Base-by-base conservation (phyloP, 257 asterid species). In the Ocimum tenuiflorum region DNA sequence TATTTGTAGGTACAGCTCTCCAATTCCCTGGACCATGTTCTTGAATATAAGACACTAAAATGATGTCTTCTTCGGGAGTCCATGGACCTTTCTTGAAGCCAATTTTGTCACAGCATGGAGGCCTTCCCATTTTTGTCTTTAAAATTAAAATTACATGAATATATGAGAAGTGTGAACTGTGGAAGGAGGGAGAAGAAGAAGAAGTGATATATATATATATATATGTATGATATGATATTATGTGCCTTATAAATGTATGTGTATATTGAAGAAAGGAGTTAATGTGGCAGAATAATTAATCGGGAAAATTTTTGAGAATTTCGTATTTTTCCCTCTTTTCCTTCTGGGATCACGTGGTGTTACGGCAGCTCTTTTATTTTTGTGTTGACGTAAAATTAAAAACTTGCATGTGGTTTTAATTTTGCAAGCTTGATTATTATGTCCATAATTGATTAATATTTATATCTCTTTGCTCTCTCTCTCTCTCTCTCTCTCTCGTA, bases 1-100 rank as follows among this genome's bases (percentile, higher is more conserved):
- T 88, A 51, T 83, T 88, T 0, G 95, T 86, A 33, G 97, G 96
- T 0, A 91, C 96, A 0, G 91, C 87, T 68, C 95, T 76, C 97
- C 97, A 91, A 56, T 88, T 91, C 1, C 97, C 96, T 2, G 97
- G 96, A 19, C 97, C 97, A 65, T 91, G 94, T 80, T 88, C 87
- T 77, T 91, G 97, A 72, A 91, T 86, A 71, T 91, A 91, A 2
- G 97, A 91, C 0, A 91, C 97, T 50, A 91, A 69, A 63, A 88
- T 73, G 72, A 88, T 88, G 52, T 91, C 97, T 81, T 91, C 97
- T 60, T 91, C 96, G 5, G 97, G 97, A 67, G 97, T 91, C 97
- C 97, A 91, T 9, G 97, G 96, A 15, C 97, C 96, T 83, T 91
- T 91, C 88, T 91, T 91, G 85, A 91, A 83, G 1, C 95, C 95